Percentiles rank a stretch among this genome's conserved stretches.
These are phyloP conservation scores for Xylaria intraflava DNA, from an alignment of 495 filamentous ascomycete genomes.

Conservation along the genomic window DNA sequence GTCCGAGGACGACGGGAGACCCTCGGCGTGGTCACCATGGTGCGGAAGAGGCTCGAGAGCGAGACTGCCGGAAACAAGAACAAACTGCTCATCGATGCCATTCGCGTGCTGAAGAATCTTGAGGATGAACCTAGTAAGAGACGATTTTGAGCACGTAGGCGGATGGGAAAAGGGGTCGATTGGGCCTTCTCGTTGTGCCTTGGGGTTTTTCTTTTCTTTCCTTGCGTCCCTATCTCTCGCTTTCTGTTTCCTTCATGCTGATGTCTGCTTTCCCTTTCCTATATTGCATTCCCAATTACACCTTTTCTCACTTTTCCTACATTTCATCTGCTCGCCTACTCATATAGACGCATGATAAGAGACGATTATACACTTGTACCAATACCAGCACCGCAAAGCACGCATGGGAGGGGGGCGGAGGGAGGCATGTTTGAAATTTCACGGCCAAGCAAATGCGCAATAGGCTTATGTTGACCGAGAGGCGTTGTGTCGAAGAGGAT, in stretches of 20 bases:
- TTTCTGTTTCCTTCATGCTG: not conserved
- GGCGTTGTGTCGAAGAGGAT: constrained; percentile 14
- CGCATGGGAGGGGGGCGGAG: not conserved
- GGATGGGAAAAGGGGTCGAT: not conserved
- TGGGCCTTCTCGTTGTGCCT: constrained; percentile 8
- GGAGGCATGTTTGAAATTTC: not conserved
- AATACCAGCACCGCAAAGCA: constrained; percentile 2
- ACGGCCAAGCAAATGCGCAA: constrained; percentile 2
- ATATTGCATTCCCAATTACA: not conserved
- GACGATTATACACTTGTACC: constrained; percentile 6
- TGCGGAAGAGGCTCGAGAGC: constrained; percentile 32
- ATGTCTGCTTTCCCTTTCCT: not conserved
- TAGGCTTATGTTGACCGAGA: not conserved
- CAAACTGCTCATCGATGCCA: constrained; percentile 39
- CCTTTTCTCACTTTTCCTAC: not conserved
- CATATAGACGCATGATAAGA: constrained; percentile 10
- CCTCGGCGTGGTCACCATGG: constrained; percentile 33
- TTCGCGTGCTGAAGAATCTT: constrained; percentile 37
- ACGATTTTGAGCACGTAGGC: constrained; percentile 28
- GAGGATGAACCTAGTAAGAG: constrained; percentile 32
- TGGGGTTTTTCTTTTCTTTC: constrained; percentile 13
- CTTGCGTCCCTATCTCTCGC: not conserved
- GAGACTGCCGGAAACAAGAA: constrained; percentile 34
- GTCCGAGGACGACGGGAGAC: constrained; percentile 28
- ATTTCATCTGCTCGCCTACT: not conserved